These are phyloP conservation scores for Pyropia haitanensis DNA, from an alignment of 23 red algal species.

Conservation along the genomic window DNA sequence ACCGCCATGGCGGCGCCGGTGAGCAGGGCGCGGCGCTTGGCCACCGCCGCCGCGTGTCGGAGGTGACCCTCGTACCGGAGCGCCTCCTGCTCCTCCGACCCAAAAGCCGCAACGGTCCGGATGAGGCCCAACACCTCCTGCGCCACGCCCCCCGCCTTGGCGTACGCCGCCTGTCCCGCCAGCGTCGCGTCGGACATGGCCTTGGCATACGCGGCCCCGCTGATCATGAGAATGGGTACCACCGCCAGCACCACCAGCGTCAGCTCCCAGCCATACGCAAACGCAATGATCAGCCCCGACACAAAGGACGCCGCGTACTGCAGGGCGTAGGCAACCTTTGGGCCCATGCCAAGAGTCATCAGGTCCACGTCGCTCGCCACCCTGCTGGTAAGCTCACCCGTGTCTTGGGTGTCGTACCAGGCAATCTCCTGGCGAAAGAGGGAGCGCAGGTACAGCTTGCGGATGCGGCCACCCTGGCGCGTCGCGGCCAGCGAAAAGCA, in stretches of 20 bases:
- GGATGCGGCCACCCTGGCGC: constrained; percentile 44
- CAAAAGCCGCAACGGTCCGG: constrained; percentile 72
- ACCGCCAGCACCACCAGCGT: constrained; percentile 66
- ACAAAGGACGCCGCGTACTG: constrained; percentile 47
- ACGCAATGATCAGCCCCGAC: constrained; percentile 53
- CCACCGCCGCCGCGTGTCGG: constrained; percentile 25
- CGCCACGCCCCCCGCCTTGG: constrained; percentile 55
- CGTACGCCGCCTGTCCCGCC: constrained; percentile 60
- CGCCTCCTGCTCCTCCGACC: constrained; percentile 69
- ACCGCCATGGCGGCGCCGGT: constrained; percentile 70
- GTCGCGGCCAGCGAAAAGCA: constrained; percentile 63
- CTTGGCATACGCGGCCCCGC: constrained; percentile 69
- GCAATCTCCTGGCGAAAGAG: constrained; percentile 52
- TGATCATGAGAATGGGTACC: constrained; percentile 57
- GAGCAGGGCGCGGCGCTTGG: constrained; percentile 21
- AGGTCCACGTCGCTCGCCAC: constrained; percentile 61
- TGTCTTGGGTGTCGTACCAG: constrained; percentile 58
- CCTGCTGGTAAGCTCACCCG: constrained; percentile 58
- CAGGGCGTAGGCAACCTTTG: constrained; percentile 59
- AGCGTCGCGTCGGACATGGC: constrained; percentile 49
- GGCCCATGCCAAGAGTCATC: constrained; percentile 48
- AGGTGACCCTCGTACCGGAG: constrained; percentile 50
- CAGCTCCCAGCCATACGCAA: constrained; percentile 41
- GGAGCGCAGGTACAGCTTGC: constrained; percentile 50
- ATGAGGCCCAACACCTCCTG: constrained; percentile 74